These are phyloP conservation scores for Vicia faba DNA, from an alignment of 306 rosid genomes.

Conservation along the genomic window DNA sequence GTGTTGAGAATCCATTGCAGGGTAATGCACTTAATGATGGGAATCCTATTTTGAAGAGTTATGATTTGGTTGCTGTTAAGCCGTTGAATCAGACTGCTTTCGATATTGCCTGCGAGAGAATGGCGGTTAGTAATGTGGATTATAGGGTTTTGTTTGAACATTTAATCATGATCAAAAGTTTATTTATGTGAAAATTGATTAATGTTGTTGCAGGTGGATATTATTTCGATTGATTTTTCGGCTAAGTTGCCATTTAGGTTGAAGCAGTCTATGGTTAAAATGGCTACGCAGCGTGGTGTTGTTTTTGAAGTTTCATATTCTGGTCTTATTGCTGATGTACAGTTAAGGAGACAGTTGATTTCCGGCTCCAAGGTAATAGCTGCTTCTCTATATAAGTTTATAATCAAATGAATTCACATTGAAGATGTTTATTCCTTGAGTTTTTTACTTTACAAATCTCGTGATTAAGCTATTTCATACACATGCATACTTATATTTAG, in stretches of 20 bases:
- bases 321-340: slow-evolving; percentile 53
- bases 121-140: slow-evolving; percentile 55
- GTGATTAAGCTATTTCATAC: neutral
- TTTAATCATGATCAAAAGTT: neutral
- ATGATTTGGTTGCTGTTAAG: slow-evolving; percentile 73
- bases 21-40: slow-evolving; percentile 68
- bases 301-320: slow-evolving; percentile 75
- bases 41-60: slow-evolving; percentile 79
- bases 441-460: slow-evolving; percentile 11
- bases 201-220: slow-evolving; percentile 65
- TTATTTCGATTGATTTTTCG: slow-evolving; percentile 74
- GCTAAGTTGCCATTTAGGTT: slow-evolving; percentile 66
- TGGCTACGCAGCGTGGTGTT: slow-evolving; percentile 81
- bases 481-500: too few species aligned
- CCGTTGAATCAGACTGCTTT: slow-evolving; percentile 66
- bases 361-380: slow-evolving; percentile 67
- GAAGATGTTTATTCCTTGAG: neutral
- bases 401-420: neutral
- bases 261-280: slow-evolving; percentile 70
- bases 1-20: slow-evolving; percentile 46
- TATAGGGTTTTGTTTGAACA: neutral
- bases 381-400: slow-evolving; percentile 13
- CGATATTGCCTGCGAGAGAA: slow-evolving; percentile 72
- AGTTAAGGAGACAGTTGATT: slow-evolving; percentile 68
- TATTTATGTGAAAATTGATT: neutral